Evolutionary conservation across 2,329 filamentous ascomycete genomes (phyloP).

Genomic region (Fusarium brevicatenulatum): DNA sequence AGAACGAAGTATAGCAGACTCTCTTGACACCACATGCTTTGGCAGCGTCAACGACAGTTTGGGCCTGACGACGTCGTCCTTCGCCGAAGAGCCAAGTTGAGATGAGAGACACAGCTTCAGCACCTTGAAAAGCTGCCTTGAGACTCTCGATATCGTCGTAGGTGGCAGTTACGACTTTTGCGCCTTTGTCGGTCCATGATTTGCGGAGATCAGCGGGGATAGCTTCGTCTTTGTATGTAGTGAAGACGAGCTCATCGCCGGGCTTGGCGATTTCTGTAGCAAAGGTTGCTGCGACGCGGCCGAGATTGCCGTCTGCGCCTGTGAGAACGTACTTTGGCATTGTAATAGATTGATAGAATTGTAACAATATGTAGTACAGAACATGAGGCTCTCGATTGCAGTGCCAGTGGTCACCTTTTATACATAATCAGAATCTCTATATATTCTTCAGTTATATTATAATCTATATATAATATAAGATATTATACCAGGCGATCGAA

Average conservation of each 20-base stretch:
- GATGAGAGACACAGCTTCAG: constrained; percentile 40
- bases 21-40: constrained; percentile 39
- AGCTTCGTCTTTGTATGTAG: constrained; percentile 38
- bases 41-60: constrained; percentile 36
- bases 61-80: constrained; percentile 34
- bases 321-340: constrained; percentile 43
- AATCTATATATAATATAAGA: background rate
- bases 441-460: background rate
- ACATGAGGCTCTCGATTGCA: background rate
- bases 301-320: constrained; percentile 41
- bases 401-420: background rate
- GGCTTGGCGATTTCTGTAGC: constrained; percentile 36
- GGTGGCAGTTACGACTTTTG: constrained; percentile 30
- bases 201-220: constrained; percentile 24
- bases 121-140: constrained; percentile 36
- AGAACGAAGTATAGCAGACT: constrained; percentile 40
- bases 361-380: background rate
- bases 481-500: constrained; percentile 12
- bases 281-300: constrained; percentile 36
- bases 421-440: background rate
- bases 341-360: background rate
- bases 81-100: constrained; percentile 42
- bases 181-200: constrained; percentile 36
- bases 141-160: constrained; percentile 41
- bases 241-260: constrained; percentile 38